Conservation (phyloP, 352 stramenopile genomes). For the Phytophthora macrochlamydospora region DNA sequence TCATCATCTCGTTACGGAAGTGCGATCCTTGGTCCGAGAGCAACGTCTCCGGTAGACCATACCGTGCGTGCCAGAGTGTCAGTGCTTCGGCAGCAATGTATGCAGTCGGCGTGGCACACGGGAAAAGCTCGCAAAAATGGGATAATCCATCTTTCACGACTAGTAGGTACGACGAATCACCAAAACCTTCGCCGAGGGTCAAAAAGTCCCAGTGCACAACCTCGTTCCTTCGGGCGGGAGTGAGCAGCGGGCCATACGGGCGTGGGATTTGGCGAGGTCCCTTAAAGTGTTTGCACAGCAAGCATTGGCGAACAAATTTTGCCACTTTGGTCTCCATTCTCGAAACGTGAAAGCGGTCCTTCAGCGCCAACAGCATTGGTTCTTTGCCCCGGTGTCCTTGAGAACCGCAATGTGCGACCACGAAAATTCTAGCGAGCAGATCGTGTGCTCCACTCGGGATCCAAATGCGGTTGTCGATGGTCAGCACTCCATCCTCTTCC, state of each 20-base stretch:
- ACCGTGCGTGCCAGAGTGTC: slow-evolving; percentile 4
- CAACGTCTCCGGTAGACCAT: slow-evolving; percentile 11
- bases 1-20: slow-evolving; percentile 22
- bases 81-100: slow-evolving; percentile 11
- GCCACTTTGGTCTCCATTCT: background rate
- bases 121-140: slow-evolving; percentile 21
- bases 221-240: slow-evolving; percentile 10
- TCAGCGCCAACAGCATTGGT: background rate
- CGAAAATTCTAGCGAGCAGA: slow-evolving; percentile 7
- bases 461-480: background rate
- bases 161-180: background rate
- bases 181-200: slow-evolving; percentile 7
- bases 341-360: slow-evolving; percentile 6
- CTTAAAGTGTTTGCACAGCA: slow-evolving; percentile 24
- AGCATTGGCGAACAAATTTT: slow-evolving; percentile 2
- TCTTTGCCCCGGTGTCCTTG: slow-evolving; percentile 17
- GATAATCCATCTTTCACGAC: slow-evolving; percentile 11
- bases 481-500: background rate
- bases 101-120: slow-evolving; percentile 3
- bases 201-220: slow-evolving; percentile 18
- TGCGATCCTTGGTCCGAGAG: slow-evolving; percentile 23
- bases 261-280: background rate
- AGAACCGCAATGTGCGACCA: slow-evolving; percentile 12
- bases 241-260: slow-evolving; percentile 5
- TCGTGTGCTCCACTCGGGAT: slow-evolving; percentile 8